phyloP scores from a whole-genome alignment of 768 basidiomycete species.

The Mycena latifolia region DNA sequence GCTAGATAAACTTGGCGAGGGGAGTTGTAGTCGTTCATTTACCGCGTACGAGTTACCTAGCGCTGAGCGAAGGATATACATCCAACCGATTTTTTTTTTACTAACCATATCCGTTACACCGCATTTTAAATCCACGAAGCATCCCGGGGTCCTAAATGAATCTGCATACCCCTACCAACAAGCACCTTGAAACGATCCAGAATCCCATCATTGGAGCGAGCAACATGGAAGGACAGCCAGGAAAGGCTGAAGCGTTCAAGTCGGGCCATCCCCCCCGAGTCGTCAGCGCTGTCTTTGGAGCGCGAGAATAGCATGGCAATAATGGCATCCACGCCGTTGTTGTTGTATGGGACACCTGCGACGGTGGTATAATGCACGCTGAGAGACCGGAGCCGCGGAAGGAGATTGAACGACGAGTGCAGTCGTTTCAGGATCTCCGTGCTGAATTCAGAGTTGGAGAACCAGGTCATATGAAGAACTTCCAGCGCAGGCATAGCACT shows the following conservation, averaged over 20 bases:
- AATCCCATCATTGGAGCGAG: not conserved
- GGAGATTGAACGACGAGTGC: not conserved
- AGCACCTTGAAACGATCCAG: slow-evolving; percentile 15
- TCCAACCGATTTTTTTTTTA: too few species aligned
- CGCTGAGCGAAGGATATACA: too few species aligned
- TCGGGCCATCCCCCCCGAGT: not conserved
- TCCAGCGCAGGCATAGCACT: slow-evolving; percentile 1
- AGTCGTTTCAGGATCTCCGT: not conserved
- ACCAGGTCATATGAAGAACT: not conserved
- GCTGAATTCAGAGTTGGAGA: not conserved
- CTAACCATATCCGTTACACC: too few species aligned
- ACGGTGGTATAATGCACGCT: not conserved
- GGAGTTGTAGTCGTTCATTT: too few species aligned
- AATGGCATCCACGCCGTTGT: not conserved
- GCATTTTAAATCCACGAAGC: slow-evolving; percentile 1
- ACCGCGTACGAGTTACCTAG: too few species aligned
- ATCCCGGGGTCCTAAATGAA: slow-evolving; percentile 10
- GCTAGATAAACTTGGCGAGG: too few species aligned
- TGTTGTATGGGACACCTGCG: not conserved
- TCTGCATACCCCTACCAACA: slow-evolving; percentile 2
- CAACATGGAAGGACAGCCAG: not conserved
- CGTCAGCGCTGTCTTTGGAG: not conserved
- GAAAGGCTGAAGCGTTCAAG: not conserved
- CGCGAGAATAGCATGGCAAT: slow-evolving; percentile 20
- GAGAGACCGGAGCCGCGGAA: slow-evolving; percentile 3